Conservation (phyloP, 2,329 filamentous ascomycete species). For the Ustulina deusta region DNA sequence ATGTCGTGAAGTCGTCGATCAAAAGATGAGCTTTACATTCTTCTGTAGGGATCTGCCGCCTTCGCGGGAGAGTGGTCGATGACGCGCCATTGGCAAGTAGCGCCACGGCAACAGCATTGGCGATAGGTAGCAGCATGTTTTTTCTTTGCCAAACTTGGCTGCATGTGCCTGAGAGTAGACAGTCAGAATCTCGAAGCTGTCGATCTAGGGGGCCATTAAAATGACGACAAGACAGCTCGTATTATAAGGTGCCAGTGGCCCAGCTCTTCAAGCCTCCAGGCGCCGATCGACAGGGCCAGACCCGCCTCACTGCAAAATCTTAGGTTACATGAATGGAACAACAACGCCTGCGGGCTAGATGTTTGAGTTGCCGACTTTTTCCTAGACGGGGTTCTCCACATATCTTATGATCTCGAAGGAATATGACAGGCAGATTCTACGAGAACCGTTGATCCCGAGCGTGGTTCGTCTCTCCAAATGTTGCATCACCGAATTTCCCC, state of each 20-base stretch:
- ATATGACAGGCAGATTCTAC: conserved; percentile 23
- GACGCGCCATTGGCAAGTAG: conserved; percentile 43
- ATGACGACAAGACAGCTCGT: conserved; percentile 14
- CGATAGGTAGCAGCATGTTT: conserved; percentile 44
- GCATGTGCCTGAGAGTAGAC: conserved; percentile 15
- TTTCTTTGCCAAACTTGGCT: conserved; percentile 36
- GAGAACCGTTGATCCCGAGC: conserved; percentile 35
- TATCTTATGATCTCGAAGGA: conserved; percentile 25
- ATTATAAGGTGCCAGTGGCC: conserved; percentile 25
- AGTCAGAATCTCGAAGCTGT: conserved; percentile 19
- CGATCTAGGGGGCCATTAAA: background rate
- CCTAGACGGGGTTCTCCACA: conserved; percentile 47
- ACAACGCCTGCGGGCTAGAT: conserved; percentile 19
- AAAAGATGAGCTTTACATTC: conserved; percentile 49
- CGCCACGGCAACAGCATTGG: conserved; percentile 42
- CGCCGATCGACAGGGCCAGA: conserved; percentile 38
- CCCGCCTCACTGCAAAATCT: conserved; percentile 37
- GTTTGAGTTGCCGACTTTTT: conserved; percentile 34
- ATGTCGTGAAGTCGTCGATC: conserved; percentile 52
- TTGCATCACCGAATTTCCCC: conserved; percentile 18
- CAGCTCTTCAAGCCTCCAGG: conserved; percentile 27
- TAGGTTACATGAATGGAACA: conserved; percentile 34
- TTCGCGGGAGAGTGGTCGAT: conserved; percentile 33
- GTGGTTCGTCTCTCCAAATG: conserved; percentile 21
- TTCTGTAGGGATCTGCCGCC: conserved; percentile 35